A percentile compares a stretch with the other conserved stretches of the same genome.
phyloP scores from a whole-genome alignment of 352 stramenopile species.

The Phytophthora fragariae region DNA sequence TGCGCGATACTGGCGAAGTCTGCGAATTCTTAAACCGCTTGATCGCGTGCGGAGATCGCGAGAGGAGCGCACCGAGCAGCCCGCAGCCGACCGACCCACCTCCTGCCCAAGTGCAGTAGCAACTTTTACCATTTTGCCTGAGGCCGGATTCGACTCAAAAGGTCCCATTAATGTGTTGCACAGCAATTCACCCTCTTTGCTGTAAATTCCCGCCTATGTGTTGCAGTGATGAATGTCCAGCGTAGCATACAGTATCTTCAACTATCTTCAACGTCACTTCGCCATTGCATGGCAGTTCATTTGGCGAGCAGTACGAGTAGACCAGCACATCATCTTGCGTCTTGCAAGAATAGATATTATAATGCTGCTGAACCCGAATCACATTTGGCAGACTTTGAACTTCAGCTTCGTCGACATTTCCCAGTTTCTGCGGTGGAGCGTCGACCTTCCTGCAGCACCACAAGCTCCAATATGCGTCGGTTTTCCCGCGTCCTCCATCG shows the following conservation, averaged over 20 bases:
- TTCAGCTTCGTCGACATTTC: constrained; percentile 22
- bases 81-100: constrained; percentile 18
- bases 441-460: neutral
- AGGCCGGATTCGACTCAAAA: neutral
- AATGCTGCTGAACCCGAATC: neutral
- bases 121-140: neutral
- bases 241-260: neutral
- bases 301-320: neutral
- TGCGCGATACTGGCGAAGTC: constrained; percentile 81
- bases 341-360: neutral
- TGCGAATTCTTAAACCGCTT: constrained; percentile 79
- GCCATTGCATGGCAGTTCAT: neutral
- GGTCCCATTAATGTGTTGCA: constrained; percentile 17
- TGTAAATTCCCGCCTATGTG: neutral
- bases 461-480: constrained; percentile 22
- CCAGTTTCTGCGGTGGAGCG: constrained; percentile 30
- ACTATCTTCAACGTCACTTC: neutral
- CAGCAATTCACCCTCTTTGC: neutral
- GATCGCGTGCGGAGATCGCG: constrained; percentile 44
- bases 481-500: constrained; percentile 35
- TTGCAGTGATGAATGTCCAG: neutral
- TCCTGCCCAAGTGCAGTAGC: constrained; percentile 17
- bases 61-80: constrained; percentile 32
- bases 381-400: constrained; percentile 26
- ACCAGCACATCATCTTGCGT: neutral